A percentile compares a stretch with the other conserved stretches of the same genome.
Conservation (phyloP, 169 alveolate genomes). For the Eimeria necatrix region DNA sequence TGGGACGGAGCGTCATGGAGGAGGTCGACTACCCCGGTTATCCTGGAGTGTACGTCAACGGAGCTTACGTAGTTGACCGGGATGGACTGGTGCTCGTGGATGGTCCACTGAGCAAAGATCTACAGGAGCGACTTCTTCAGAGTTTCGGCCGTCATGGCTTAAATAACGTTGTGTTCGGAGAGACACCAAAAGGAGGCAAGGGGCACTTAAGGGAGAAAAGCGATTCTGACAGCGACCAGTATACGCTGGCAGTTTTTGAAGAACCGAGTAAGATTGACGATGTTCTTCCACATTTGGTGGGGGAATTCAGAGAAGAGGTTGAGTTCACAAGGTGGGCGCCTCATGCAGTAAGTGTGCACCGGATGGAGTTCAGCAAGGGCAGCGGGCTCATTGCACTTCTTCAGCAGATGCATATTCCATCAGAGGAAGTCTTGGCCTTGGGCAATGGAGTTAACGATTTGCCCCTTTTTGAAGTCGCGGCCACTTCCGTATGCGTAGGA, state of each 20-base stretch:
- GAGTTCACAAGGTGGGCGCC: constrained; percentile 49
- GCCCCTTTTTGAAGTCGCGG: constrained; percentile 82
- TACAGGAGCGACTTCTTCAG: constrained; percentile 5
- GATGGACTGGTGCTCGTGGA: constrained; percentile 24
- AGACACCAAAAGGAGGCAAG: neutral
- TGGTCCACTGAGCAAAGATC: constrained; percentile 11
- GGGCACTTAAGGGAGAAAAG: neutral
- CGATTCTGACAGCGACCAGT: neutral
- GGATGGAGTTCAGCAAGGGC: constrained; percentile 51
- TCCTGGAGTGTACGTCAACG: constrained; percentile 68
- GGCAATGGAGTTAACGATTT: constrained; percentile 90
- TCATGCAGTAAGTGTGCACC: constrained; percentile 14
- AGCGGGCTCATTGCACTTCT: constrained; percentile 7
- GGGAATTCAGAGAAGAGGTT: constrained; percentile 21
- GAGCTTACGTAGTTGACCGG: constrained; percentile 59
- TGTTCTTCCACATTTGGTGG: neutral
- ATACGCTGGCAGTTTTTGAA: neutral
- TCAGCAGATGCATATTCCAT: constrained; percentile 29
- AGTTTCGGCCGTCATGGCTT: constrained; percentile 17
- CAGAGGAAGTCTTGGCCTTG: constrained; percentile 84
- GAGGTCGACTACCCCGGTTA: constrained; percentile 18
- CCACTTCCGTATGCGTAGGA: constrained; percentile 83
- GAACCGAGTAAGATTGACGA: constrained; percentile 27
- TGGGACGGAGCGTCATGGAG: constrained; percentile 25
- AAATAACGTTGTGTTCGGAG: neutral